These are phyloP conservation scores for Tricholoma furcatifolium DNA, from an alignment of 768 basidiomycete genomes.

Conservation along the genomic window DNA sequence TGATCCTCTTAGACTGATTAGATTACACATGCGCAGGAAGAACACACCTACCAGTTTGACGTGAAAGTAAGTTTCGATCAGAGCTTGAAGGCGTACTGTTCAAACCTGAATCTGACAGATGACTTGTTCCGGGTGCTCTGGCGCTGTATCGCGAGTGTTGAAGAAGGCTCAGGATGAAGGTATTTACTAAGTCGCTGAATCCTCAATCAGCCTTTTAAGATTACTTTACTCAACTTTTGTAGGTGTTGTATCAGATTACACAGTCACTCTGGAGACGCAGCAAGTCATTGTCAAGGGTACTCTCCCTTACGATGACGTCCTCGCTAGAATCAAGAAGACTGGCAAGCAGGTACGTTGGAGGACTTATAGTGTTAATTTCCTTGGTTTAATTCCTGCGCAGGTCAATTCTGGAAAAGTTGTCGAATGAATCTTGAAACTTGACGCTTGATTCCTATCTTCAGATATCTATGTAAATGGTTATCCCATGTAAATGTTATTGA, in stretches of 20 bases:
- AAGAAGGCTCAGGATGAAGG: conserved; percentile 59
- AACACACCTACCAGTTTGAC: conserved; percentile 72
- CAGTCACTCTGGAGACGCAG: conserved; percentile 67
- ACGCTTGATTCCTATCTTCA: background rate
- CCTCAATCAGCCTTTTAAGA: background rate
- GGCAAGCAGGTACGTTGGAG: conserved; percentile 72
- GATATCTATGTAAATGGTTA: too few species aligned
- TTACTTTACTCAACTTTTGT: conserved; percentile 4
- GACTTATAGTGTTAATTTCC: background rate
- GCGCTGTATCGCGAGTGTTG: conserved; percentile 75
- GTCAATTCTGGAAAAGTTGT: conserved; percentile 48
- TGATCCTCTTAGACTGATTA: conserved; percentile 4
- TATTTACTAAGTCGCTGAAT: conserved; percentile 11
- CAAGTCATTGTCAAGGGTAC: conserved; percentile 67
- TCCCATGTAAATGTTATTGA: too few species aligned
- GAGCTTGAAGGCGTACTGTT: background rate
- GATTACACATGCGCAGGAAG: conserved; percentile 11
- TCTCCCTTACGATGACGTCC: conserved; percentile 61
- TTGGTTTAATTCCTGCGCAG: conserved; percentile 15
- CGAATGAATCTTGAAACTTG: conserved; percentile 21
- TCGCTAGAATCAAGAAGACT: conserved; percentile 83
- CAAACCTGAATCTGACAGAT: conserved; percentile 50
- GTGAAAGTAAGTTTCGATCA: conserved; percentile 60
- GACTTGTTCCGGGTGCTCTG: conserved; percentile 86
- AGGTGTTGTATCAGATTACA: conserved; percentile 61